These are phyloP conservation scores for Lactarius psammicola DNA, from an alignment of 768 basidiomycete genomes.

Conservation along the genomic window DNA sequence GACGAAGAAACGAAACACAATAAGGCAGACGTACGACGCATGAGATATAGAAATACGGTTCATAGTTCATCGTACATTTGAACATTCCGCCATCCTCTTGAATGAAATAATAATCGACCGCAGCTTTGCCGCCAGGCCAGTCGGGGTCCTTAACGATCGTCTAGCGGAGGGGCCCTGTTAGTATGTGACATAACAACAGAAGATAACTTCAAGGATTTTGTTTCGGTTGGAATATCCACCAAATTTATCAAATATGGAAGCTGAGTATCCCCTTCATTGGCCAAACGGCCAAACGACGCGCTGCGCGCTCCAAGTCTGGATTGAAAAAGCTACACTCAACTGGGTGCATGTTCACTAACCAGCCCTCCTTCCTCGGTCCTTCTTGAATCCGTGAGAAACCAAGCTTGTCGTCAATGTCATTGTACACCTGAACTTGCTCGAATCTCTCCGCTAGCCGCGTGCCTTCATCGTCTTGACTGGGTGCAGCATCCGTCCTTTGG, in stretches of 20 bases:
- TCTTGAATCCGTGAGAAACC: conserved; percentile 84
- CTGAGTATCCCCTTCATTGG: too few relatives aligned
- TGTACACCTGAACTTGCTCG: conserved; percentile 68
- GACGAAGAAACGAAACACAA: neutral
- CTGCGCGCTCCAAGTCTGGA: neutral
- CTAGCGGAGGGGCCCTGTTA: conserved; percentile 39
- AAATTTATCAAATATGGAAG: neutral
- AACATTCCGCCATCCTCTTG: conserved; percentile 97
- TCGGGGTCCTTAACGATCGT: conserved; percentile 86
- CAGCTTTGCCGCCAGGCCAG: conserved; percentile 80
- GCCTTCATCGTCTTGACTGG: conserved; percentile 84
- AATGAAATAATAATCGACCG: conserved; percentile 96
- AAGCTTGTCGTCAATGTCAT: conserved; percentile 92
- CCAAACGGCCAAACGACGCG: neutral
- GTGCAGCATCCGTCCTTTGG: conserved; percentile 47
- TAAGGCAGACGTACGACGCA: conserved; percentile 66
- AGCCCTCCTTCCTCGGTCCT: conserved; percentile 76
- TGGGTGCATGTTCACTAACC: conserved; percentile 99
- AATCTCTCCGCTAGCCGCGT: conserved; percentile 83
- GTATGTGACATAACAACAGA: neutral
- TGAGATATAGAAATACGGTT: conserved; percentile 91
- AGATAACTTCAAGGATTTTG: neutral
- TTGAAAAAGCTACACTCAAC: conserved; percentile 47
- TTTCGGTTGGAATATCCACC: neutral
- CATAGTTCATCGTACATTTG: conserved; percentile 88